Evolutionary conservation across 208 protist genomes (phyloP).

Genomic region (Crithidia fasciculata): DNA sequence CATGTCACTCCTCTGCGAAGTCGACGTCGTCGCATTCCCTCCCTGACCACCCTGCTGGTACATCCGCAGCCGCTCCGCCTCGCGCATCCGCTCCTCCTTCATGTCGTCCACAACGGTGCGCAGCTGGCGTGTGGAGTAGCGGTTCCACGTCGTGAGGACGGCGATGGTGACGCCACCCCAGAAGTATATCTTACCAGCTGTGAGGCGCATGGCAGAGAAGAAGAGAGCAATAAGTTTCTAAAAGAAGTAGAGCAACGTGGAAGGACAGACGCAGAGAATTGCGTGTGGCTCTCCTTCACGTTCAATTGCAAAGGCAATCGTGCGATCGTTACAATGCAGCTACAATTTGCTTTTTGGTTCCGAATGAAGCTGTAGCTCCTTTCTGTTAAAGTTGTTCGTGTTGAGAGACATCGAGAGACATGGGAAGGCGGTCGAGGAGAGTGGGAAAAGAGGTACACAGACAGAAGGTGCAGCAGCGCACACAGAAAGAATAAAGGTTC

Average conservation of each 20-base stretch:
- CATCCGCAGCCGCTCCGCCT: conserved; percentile 56
- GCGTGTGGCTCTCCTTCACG: too few species aligned
- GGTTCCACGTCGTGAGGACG: conserved; percentile 73
- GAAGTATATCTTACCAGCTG: conserved; percentile 83
- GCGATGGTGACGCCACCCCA: conserved; percentile 55
- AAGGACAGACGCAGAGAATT: too few species aligned
- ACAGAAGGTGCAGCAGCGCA: too few species aligned
- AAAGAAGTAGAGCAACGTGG: too few species aligned
- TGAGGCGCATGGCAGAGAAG: conserved; percentile 57
- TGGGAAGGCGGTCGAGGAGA: too few species aligned
- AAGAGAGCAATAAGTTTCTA: background rate
- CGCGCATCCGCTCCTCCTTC: conserved; percentile 62
- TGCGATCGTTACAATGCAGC: too few species aligned
- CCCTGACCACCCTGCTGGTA: conserved; percentile 26
- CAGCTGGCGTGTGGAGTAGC: conserved; percentile 59
- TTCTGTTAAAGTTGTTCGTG: too few species aligned
- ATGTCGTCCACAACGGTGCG: conserved; percentile 67
- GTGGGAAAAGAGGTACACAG: too few species aligned
- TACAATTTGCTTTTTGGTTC: too few species aligned
- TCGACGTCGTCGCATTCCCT: background rate
- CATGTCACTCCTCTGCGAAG: conserved; percentile 12
- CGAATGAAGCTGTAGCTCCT: too few species aligned
- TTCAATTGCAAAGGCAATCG: too few species aligned
- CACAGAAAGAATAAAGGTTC: background rate
- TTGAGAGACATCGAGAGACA: too few species aligned